These are phyloP conservation scores for Pugionium cornutum DNA, from an alignment of 345 rosid genomes.

Conservation along the genomic window DNA sequence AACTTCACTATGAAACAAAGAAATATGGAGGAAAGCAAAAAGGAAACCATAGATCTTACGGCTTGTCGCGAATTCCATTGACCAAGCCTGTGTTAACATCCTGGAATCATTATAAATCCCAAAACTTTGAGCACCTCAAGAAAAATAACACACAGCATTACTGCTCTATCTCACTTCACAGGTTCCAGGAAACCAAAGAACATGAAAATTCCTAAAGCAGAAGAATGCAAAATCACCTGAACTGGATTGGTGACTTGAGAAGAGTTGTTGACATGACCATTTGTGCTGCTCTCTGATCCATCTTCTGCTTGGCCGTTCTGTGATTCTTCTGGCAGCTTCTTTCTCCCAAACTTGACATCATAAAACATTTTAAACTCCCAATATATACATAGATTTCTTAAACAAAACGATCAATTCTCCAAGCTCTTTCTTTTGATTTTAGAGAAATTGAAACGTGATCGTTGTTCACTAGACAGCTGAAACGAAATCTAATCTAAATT, in stretches of 20 bases:
- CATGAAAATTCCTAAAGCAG: no score
- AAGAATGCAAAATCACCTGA: slow-evolving; percentile 47
- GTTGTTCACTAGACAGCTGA: no score
- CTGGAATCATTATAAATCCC: slow-evolving; percentile 40
- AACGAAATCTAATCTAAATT: no score
- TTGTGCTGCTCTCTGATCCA: slow-evolving; percentile 42
- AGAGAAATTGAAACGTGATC: slow-evolving; percentile 21
- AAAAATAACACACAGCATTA: background rate
- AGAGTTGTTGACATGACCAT: slow-evolving; percentile 32
- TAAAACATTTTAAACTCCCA: slow-evolving; percentile 78
- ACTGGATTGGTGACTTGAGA: slow-evolving; percentile 58
- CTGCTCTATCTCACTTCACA: no score
- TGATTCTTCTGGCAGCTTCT: slow-evolving; percentile 46
- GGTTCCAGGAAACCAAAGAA: no score
- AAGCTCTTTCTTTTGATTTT: background rate
- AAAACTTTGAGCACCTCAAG: slow-evolving; percentile 9
- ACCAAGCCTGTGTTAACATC: slow-evolving; percentile 44
- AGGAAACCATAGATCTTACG: slow-evolving; percentile 47
- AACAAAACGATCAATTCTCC: slow-evolving; percentile 25
- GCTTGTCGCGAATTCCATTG: slow-evolving; percentile 53
- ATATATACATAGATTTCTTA: slow-evolving; percentile 12
- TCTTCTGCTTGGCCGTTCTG: slow-evolving; percentile 47
- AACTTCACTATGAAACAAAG: background rate
- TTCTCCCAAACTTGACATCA: slow-evolving; percentile 93
- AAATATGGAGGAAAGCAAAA: no score